Evolutionary conservation across 768 basidiomycete genomes (phyloP).

Genomic region (Calocera cornea): DNA sequence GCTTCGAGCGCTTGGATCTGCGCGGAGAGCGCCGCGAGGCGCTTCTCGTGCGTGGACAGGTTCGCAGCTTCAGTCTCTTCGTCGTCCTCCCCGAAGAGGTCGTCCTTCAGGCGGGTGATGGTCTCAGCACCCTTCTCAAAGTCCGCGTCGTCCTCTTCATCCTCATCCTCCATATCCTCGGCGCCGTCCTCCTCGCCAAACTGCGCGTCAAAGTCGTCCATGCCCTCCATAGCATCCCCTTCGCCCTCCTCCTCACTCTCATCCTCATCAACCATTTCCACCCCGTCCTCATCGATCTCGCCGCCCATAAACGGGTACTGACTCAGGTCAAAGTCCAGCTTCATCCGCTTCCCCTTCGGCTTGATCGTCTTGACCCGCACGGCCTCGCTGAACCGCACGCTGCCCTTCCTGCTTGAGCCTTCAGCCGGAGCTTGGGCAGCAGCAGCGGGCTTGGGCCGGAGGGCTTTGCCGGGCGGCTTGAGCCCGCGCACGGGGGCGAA

Average conservation of each 20-base stretch:
- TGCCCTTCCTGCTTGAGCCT: constrained; percentile 24
- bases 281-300: constrained; percentile 23
- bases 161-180: no score
- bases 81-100: constrained; percentile 65
- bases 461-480: constrained; percentile 12
- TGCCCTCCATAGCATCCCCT: constrained; percentile 17
- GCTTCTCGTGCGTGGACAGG: constrained; percentile 65
- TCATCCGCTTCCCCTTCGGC: constrained; percentile 43
- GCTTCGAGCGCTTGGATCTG: constrained; percentile 74
- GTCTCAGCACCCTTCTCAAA: constrained; percentile 31
- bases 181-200: constrained; percentile 13
- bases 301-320: constrained; percentile 27
- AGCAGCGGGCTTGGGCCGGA: constrained; percentile 16
- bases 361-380: constrained; percentile 74
- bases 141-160: constrained; percentile 20
- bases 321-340: constrained; percentile 22
- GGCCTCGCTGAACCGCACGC: constrained; percentile 67
- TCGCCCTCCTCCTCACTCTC: constrained; percentile 15
- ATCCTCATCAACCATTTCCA: constrained; percentile 32
- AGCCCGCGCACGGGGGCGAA: not conserved
- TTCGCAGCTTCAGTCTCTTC: constrained; percentile 28
- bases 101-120: constrained; percentile 59
- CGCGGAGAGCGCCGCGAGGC: constrained; percentile 54
- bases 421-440: constrained; percentile 11
- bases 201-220: constrained; percentile 13